Percentiles rank a stretch among this genome's conserved stretches.
Conservation (phyloP, 441 rosid genomes). For the Euphorbia schlechtendalii region DNA sequence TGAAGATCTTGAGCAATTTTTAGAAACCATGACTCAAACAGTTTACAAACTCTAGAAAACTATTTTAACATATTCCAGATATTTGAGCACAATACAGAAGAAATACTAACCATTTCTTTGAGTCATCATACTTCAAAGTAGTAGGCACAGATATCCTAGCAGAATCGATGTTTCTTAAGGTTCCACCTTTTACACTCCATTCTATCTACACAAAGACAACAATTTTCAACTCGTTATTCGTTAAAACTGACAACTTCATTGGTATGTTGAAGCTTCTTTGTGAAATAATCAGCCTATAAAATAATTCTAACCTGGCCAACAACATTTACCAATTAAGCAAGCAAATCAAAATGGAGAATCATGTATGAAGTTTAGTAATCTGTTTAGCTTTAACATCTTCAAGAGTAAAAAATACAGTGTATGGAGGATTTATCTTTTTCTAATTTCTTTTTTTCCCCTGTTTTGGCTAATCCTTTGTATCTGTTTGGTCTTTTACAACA, state of each 20-base stretch:
- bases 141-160: constrained; percentile 87
- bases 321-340: background rate
- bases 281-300: background rate
- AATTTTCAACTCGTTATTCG: constrained; percentile 11
- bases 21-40: background rate
- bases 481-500: background rate
- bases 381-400: background rate
- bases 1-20: background rate
- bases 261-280: constrained; percentile 11
- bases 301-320: background rate
- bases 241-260: constrained; percentile 9
- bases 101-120: constrained; percentile 68
- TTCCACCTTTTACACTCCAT: constrained; percentile 86
- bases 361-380: background rate
- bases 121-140: constrained; percentile 65
- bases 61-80: background rate
- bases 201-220: constrained; percentile 50
- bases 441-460: background rate
- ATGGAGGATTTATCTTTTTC: background rate
- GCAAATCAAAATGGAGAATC: background rate
- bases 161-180: constrained; percentile 77
- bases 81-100: background rate
- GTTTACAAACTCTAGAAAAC: background rate
- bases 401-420: background rate
- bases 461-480: background rate